Evolutionary conservation across 2,329 filamentous ascomycete species (phyloP).

Genomic region (Beauveria brongniartii): DNA sequence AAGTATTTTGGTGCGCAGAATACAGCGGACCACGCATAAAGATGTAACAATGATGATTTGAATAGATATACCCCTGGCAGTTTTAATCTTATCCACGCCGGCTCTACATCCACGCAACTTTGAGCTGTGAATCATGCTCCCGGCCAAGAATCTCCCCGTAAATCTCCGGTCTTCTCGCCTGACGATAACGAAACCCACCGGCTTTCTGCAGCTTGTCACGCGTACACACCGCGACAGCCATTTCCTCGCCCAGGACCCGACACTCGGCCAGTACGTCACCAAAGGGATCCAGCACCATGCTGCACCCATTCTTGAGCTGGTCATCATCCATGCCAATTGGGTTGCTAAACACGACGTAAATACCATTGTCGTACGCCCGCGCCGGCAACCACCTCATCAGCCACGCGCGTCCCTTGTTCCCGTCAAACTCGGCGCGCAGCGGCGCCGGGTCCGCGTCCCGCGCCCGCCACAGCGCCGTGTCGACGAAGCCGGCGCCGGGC

Average conservation of each 20-base stretch:
- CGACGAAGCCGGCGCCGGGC: slow-evolving; percentile 15
- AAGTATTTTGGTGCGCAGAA: slow-evolving; percentile 19
- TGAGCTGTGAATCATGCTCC: slow-evolving; percentile 11
- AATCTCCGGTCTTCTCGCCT: slow-evolving; percentile 12
- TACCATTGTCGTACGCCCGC: slow-evolving; percentile 15
- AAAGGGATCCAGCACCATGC: slow-evolving; percentile 15
- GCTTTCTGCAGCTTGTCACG: slow-evolving; percentile 14
- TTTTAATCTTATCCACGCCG: neutral
- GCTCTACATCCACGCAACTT: slow-evolving; percentile 14
- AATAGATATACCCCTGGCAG: neutral
- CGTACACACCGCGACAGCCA: slow-evolving; percentile 14
- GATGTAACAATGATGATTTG: neutral
- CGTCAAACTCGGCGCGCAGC: slow-evolving; percentile 15
- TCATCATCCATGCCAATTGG: slow-evolving; percentile 15
- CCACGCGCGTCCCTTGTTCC: slow-evolving; percentile 15
- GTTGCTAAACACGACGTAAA: slow-evolving; percentile 16
- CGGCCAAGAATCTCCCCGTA: slow-evolving; percentile 13
- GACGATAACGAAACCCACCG: slow-evolving; percentile 13
- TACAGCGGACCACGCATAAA: neutral
- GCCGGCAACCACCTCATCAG: slow-evolving; percentile 17
- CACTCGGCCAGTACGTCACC: slow-evolving; percentile 15
- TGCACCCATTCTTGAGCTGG: slow-evolving; percentile 17
- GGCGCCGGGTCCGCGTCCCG: slow-evolving; percentile 12
- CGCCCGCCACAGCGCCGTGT: slow-evolving; percentile 9
- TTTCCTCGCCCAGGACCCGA: slow-evolving; percentile 12